Evolutionary conservation across 1,284 basidiomycete genomes (phyloP), one percentile per base, ranked within the genome.

Genomic region (Nidula niveotomentosa): DNA sequence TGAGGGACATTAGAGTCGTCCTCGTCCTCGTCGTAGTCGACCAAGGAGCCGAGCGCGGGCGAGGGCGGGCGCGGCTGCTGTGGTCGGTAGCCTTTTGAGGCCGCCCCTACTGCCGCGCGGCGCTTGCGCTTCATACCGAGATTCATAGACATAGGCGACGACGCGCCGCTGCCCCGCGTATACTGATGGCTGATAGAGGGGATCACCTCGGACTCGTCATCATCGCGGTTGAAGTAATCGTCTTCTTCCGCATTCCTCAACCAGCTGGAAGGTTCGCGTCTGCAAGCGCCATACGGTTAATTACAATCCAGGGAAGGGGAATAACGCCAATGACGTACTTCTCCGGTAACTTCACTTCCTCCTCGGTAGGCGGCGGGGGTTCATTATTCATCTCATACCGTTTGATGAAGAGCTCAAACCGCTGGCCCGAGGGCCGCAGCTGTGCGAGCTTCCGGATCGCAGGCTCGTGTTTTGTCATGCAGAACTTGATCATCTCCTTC

Each of bases 301-400:
- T 57, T 34, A 49, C 51, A 33, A 41, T 55, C 39, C 58, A 51
- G n/a, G 34, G 30, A 57, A 46, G 30, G 30, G 23, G 23, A 23
- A 23, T 23, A 23, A 23, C 37, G 35, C 12, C 50, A 43, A 52
- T 49, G 51, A 73, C 78, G 54, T 65, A 85, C 85, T 77, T 77
- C 53, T 81, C 77, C 46, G 72, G 23, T 4, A 15, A 63, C 62
- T 79, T 81, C 49, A 76, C 68, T 52, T 81, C 79, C 53, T 81
- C 76, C 23, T 23, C 23, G 23, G 23, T 23, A 23, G 23, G 23
- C 45, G 74, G 72, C 46, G 88, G 83, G 18, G 91, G 92, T 59
- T 96, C 93, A 58, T 88, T 88, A 71, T 95, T 96, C 77, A 95
- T 93, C 70, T 98, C 95, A 84, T 89, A 95, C 53, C 91, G 85